Conservation (phyloP, 2,329 filamentous ascomycete genomes). For the Basipetospora sp. region DNA sequence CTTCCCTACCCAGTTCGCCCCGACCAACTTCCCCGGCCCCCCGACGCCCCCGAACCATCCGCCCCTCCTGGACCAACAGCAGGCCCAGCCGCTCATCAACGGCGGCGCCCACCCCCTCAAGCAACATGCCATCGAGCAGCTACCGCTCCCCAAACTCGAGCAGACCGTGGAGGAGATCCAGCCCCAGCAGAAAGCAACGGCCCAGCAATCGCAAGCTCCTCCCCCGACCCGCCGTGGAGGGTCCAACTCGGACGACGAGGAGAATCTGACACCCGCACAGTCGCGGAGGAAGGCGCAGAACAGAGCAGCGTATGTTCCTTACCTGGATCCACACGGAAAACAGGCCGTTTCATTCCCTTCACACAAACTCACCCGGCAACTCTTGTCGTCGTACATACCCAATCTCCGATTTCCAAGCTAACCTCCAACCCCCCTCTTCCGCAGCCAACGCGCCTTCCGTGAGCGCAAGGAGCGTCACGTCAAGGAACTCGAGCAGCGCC, state of each 20-base stretch:
- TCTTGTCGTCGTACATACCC: too few relatives aligned
- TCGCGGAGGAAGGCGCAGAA: constrained; percentile 47
- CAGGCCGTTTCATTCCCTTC: not conserved
- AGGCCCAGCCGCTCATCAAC: constrained; percentile 8
- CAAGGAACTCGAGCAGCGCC: constrained; percentile 73
- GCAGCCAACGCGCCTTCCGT: constrained; percentile 83
- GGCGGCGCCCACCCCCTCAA: constrained; percentile 13
- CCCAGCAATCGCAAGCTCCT: not conserved
- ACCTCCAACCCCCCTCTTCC: not conserved
- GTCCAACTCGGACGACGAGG: constrained; percentile 39
- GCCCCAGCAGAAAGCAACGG: constrained; percentile 9
- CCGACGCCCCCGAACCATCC: constrained; percentile 36
- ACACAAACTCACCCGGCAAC: too few relatives aligned
- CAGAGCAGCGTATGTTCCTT: constrained; percentile 37
- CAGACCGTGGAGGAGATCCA: constrained; percentile 20
- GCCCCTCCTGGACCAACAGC: too few relatives aligned
- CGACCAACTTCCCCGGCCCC: constrained; percentile 28
- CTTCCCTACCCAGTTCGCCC: constrained; percentile 9
- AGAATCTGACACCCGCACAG: constrained; percentile 38
- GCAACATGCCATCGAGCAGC: constrained; percentile 10
- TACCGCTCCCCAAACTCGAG: constrained; percentile 21
- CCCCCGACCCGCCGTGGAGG: constrained; percentile 11
- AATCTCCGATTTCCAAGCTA: too few relatives aligned
- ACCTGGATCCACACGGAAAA: too few relatives aligned
- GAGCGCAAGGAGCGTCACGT: constrained; percentile 92